Conservation (phyloP, 768 basidiomycete genomes). For the Imleria badia region DNA sequence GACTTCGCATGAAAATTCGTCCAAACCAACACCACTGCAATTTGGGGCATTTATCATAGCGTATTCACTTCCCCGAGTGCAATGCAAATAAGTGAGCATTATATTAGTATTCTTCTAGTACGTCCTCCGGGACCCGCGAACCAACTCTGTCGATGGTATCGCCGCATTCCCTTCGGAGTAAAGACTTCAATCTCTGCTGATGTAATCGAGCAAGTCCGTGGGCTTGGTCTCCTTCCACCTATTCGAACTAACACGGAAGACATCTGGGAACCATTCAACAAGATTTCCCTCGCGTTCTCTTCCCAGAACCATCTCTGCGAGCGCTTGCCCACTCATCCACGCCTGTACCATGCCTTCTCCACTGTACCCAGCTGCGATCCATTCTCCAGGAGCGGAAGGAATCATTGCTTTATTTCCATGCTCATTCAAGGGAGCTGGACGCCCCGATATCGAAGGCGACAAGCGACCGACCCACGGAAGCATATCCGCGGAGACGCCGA, state of each 20-base stretch:
- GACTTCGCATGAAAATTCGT: too few relatives aligned
- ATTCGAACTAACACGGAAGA: slow-evolving; percentile 45
- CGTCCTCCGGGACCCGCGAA: too few relatives aligned
- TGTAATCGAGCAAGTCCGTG: slow-evolving; percentile 37
- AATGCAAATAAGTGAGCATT: too few relatives aligned
- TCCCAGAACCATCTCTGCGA: slow-evolving; percentile 59
- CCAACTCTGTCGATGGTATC: too few relatives aligned
- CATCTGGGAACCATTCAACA: slow-evolving; percentile 49
- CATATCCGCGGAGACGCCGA: slow-evolving; percentile 61
- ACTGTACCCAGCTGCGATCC: slow-evolving; percentile 69
- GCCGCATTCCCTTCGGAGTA: too few relatives aligned
- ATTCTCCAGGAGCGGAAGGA: slow-evolving; percentile 53
- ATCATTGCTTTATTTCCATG: neutral
- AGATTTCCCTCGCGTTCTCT: slow-evolving; percentile 29
- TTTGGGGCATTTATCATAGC: too few relatives aligned
- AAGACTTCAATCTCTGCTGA: slow-evolving; percentile 1
- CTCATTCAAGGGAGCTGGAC: slow-evolving; percentile 25
- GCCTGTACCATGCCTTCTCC: slow-evolving; percentile 77
- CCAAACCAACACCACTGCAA: too few relatives aligned
- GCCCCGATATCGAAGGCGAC: slow-evolving; percentile 46
- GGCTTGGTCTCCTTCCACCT: slow-evolving; percentile 55
- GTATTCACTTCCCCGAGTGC: too few relatives aligned
- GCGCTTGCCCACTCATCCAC: slow-evolving; percentile 61
- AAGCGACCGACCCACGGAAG: slow-evolving; percentile 74
- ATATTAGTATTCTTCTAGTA: too few relatives aligned